Conservation (phyloP, 1,139 yeast genomes). For the Blastobotrys aristatus region DNA sequence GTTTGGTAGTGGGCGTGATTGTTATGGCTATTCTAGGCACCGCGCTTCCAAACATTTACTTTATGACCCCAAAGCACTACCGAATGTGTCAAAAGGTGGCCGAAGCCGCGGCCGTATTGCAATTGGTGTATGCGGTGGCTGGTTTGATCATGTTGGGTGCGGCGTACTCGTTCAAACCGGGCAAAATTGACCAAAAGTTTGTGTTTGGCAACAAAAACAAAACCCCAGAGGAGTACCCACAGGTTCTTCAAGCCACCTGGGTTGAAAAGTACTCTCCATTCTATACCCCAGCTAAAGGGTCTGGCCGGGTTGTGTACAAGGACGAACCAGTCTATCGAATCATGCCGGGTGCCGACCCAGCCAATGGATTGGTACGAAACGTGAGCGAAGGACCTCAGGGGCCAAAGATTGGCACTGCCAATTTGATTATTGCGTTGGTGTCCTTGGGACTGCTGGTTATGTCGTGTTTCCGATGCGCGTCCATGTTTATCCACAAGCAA, state of each 20-base stretch:
- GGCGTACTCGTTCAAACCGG: slow-evolving; percentile 55
- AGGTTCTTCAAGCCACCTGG: slow-evolving; percentile 77
- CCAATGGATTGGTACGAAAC: slow-evolving; percentile 10
- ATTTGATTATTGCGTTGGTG: slow-evolving; percentile 39
- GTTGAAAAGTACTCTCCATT: slow-evolving; percentile 57
- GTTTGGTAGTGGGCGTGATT: slow-evolving; percentile 54
- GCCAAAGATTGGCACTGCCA: slow-evolving; percentile 10
- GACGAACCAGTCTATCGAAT: slow-evolving; percentile 3
- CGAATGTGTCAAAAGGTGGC: slow-evolving; percentile 52
- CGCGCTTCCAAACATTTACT: slow-evolving; percentile 57
- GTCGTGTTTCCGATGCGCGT: slow-evolving; percentile 53
- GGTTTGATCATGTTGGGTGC: slow-evolving; percentile 47
- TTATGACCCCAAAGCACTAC: slow-evolving; percentile 44
- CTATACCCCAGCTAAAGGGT: slow-evolving; percentile 31
- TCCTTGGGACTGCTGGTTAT: slow-evolving; percentile 53
- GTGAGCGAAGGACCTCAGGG: slow-evolving; percentile 6
- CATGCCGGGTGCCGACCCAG: slow-evolving; percentile 12
- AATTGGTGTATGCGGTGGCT: slow-evolving; percentile 52
- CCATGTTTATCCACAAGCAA: slow-evolving; percentile 41
- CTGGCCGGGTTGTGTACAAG: slow-evolving; percentile 12
- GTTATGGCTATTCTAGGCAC: slow-evolving; percentile 67
- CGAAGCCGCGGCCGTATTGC: slow-evolving; percentile 54
- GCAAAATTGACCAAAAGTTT: slow-evolving; percentile 41
- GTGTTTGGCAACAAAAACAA: slow-evolving; percentile 35
- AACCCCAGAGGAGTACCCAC: slow-evolving; percentile 23